Percentiles rank a stretch among this genome's conserved stretches.
phyloP scores from a whole-genome alignment of 805 yeast genomes.

The Starmerella davenportii region DNA sequence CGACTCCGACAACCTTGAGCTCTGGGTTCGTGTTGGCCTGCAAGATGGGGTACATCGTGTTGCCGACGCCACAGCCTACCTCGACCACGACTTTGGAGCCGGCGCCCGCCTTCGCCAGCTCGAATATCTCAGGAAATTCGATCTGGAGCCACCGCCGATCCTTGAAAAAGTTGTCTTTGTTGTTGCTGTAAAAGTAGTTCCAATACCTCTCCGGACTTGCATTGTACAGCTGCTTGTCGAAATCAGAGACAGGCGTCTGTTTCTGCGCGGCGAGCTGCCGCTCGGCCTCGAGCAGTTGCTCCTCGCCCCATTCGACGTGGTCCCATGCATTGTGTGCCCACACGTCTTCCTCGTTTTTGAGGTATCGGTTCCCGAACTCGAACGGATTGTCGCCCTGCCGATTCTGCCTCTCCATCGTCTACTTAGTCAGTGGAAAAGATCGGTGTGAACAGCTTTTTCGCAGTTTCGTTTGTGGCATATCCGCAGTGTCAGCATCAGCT shows the following conservation, averaged over 20 bases:
- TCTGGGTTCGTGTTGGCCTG: conserved; percentile 66
- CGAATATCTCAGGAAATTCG: conserved; percentile 75
- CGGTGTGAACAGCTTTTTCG: background rate
- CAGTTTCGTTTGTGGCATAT: too few species aligned
- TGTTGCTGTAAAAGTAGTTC: conserved; percentile 85
- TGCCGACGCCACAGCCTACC: conserved; percentile 97
- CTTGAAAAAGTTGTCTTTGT: conserved; percentile 84
- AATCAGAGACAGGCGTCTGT: conserved; percentile 70
- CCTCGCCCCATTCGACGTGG: conserved; percentile 94
- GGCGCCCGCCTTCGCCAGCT: conserved; percentile 52
- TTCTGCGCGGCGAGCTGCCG: conserved; percentile 56
- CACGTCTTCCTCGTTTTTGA: conserved; percentile 52
- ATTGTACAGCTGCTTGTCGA: conserved; percentile 61
- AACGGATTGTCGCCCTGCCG: conserved; percentile 50
- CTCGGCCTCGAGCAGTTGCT: conserved; percentile 59
- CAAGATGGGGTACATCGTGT: conserved; percentile 82
- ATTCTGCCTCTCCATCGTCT: background rate
- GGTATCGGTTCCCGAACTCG: conserved; percentile 71
- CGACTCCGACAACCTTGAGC: conserved; percentile 64
- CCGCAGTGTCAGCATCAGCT: too few species aligned
- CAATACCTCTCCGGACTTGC: conserved; percentile 81
- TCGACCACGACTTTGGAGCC: conserved; percentile 66
- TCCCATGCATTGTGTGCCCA: conserved; percentile 94
- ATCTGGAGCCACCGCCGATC: conserved; percentile 92
- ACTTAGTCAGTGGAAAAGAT: background rate